Conservation (phyloP, 352 stramenopile species). For the Phytopythium delawarense region DNA sequence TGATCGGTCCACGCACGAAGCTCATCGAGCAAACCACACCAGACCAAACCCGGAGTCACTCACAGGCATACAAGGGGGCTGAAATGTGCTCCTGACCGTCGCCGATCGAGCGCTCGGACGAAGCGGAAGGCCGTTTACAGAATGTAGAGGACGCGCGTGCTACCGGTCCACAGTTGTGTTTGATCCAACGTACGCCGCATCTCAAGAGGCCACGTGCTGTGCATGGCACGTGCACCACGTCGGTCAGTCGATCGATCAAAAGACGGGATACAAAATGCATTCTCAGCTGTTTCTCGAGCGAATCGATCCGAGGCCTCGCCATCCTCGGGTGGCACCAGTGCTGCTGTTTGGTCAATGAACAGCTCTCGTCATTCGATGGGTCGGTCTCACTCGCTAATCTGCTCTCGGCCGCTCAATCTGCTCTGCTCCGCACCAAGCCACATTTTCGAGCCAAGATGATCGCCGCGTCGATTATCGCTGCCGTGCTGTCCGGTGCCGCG, state of each 20-base stretch:
- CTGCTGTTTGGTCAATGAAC: neutral
- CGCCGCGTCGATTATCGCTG: conserved; percentile 9
- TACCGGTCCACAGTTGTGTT: neutral
- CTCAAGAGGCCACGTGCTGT: neutral
- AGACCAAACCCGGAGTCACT: too few species aligned
- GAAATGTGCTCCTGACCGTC: too few species aligned
- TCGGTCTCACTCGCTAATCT: conserved; percentile 17
- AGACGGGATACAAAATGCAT: neutral
- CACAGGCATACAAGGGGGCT: too few species aligned
- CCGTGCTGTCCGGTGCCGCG: conserved; percentile 7
- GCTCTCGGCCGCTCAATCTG: neutral
- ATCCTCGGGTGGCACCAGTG: neutral
- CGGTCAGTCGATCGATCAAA: neutral
- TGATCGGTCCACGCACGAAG: too few species aligned
- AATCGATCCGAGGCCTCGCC: neutral
- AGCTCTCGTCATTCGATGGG: neutral
- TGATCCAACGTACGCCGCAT: neutral
- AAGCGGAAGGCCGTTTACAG: too few species aligned
- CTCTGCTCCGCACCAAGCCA: neutral
- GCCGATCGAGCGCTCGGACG: too few species aligned
- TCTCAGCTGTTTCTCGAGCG: neutral
- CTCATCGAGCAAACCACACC: too few species aligned
- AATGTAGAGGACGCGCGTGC: neutral
- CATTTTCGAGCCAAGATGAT: neutral
- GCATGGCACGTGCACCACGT: neutral